Conservation (phyloP, 352 stramenopile species). For the Detonula confervacea region DNA sequence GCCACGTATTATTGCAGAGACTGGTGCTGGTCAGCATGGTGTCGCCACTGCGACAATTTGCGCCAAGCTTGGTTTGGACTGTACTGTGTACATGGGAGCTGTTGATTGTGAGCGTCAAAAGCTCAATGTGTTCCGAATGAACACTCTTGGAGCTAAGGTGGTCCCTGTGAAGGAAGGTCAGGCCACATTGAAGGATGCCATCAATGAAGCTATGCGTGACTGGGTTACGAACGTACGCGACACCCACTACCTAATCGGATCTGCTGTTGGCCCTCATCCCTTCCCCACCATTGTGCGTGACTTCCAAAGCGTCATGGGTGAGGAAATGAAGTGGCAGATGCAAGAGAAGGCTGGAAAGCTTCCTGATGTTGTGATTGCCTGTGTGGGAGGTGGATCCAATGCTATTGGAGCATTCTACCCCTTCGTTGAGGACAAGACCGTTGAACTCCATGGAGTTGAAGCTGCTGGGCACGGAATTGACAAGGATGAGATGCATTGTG, state of each 20-base stretch:
- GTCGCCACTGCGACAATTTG: constrained; percentile 97
- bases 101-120: constrained; percentile 97
- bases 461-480: constrained; percentile 92
- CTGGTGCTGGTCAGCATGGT: constrained; percentile 96
- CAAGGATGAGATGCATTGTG: constrained; percentile 90
- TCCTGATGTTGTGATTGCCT: constrained; percentile 95
- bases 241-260: constrained; percentile 99
- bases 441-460: constrained; percentile 96
- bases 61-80: constrained; percentile 94
- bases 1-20: constrained; percentile 98
- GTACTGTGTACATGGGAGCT: constrained; percentile 98
- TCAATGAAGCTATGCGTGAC: constrained; percentile 98
- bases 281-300: constrained; percentile 98
- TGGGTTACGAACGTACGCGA: constrained; percentile 98
- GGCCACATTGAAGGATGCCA: constrained; percentile 97
- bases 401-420: constrained; percentile 99
- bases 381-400: constrained; percentile 97
- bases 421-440: constrained; percentile 93
- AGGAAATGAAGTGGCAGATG: constrained; percentile 93
- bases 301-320: constrained; percentile 95
- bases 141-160: constrained; percentile 98
- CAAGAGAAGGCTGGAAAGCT: constrained; percentile 93
- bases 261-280: constrained; percentile 95
- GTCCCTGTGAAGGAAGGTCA: constrained; percentile 96
- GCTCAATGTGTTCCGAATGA: constrained; percentile 99